Conservation (phyloP, 345 rosid species). For the Acer saccharum region DNA sequence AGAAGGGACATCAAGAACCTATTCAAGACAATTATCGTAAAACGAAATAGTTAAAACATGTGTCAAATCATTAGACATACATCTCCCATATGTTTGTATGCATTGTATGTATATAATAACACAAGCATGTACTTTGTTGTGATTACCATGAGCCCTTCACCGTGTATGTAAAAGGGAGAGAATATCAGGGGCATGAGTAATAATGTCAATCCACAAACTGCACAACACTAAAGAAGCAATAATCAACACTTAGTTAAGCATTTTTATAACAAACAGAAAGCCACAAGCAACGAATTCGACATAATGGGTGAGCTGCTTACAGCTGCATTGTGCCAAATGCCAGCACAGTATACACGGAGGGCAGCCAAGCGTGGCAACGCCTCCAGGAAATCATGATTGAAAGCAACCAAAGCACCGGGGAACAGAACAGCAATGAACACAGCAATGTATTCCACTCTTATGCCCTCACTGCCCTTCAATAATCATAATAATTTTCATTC, state of each 20-base stretch:
- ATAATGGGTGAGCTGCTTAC: constrained; percentile 35
- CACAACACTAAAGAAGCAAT: constrained; percentile 53
- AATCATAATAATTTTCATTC: constrained; percentile 21
- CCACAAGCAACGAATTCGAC: not conserved
- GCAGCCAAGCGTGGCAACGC: constrained; percentile 49
- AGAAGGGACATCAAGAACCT: constrained; percentile 75
- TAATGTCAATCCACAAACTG: constrained; percentile 57
- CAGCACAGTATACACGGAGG: constrained; percentile 87
- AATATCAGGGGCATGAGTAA: constrained; percentile 61
- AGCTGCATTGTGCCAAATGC: constrained; percentile 96
- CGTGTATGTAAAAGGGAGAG: constrained; percentile 62
- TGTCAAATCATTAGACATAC: not conserved
- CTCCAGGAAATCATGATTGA: constrained; percentile 60
- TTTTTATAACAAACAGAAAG: not conserved
- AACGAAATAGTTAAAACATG: not conserved
- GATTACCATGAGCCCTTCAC: constrained; percentile 58
- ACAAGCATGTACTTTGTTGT: not conserved
- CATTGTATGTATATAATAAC: not conserved
- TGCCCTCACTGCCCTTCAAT: constrained; percentile 80
- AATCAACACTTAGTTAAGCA: not conserved
- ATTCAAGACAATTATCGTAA: constrained; percentile 17
- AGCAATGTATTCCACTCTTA: constrained; percentile 79
- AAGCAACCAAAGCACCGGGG: constrained; percentile 94
- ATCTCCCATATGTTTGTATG: not conserved
- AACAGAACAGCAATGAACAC: constrained; percentile 78